phyloP scores from a whole-genome alignment of 73 alveolate species.

The Tetrahymena elliotti region DNA sequence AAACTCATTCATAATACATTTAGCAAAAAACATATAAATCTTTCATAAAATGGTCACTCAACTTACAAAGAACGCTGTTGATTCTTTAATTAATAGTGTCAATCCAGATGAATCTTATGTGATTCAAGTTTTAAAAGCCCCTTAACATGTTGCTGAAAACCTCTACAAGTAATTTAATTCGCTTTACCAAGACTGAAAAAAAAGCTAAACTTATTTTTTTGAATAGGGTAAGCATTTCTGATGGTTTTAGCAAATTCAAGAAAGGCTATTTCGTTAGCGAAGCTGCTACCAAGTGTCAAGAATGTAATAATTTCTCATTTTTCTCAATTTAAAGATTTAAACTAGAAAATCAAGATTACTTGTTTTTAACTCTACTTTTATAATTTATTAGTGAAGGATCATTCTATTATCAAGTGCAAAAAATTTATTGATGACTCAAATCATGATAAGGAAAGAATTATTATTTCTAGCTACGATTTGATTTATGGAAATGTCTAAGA shows the following conservation, averaged over 20 bases:
- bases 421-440: not conserved
- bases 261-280: not conserved
- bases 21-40: not conserved
- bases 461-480: not conserved
- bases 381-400: not conserved
- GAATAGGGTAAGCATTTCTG: not conserved
- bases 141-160: not conserved
- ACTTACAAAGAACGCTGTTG: not conserved
- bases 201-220: not conserved
- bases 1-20: not conserved
- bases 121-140: not conserved
- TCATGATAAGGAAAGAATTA: not conserved
- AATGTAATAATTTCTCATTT: not conserved
- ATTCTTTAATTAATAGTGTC: not conserved
- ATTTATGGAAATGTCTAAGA: not conserved
- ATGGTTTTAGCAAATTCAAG: not conserved
- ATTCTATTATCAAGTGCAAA: not conserved
- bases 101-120: not conserved
- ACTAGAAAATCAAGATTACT: too few species aligned
- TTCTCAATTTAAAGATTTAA: not conserved
- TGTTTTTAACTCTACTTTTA: not conserved
- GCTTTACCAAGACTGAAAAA: not conserved
- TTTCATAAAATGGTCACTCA: not conserved
- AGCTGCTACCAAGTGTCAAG: not conserved
- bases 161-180: not conserved